Evolutionary conservation across 129 eudicot genomes (phyloP).

Genomic region (Flaveria linearis): DNA sequence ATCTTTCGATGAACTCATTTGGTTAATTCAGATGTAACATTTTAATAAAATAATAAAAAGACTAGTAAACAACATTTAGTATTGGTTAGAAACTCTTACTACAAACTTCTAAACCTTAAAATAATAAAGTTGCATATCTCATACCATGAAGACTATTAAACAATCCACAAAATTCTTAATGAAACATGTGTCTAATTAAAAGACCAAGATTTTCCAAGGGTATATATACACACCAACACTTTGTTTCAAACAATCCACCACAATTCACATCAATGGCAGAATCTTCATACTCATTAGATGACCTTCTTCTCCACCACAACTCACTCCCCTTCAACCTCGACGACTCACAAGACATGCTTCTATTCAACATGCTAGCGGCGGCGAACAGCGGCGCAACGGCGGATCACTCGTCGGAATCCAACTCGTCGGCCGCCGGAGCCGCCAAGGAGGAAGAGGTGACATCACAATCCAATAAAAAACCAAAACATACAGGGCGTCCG

Average conservation of each 20-base stretch:
- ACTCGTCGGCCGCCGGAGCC: conserved; percentile 20
- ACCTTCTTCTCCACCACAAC: conserved; percentile 33
- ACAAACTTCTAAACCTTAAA: neutral
- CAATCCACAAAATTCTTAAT: conserved; percentile 4
- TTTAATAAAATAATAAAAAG: neutral
- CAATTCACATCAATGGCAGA: conserved; percentile 18
- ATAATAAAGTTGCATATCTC: neutral
- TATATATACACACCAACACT: conserved; percentile 31
- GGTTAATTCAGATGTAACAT: too few relatives aligned
- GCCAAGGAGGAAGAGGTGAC: conserved; percentile 41
- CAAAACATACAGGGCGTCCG: conserved; percentile 75
- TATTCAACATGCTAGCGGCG: conserved; percentile 46
- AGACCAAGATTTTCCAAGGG: conserved; percentile 27
- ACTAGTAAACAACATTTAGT: too few relatives aligned
- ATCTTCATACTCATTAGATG: conserved; percentile 52
- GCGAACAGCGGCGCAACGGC: conserved; percentile 20
- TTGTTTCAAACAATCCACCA: conserved; percentile 32
- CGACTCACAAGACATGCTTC: conserved; percentile 70
- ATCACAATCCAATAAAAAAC: conserved; percentile 21
- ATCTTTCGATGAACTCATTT: too few relatives aligned
- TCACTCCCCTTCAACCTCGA: conserved; percentile 63
- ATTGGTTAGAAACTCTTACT: neutral
- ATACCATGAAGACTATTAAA: conserved; percentile 7
- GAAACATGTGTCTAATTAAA: conserved; percentile 7
- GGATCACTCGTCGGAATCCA: conserved; percentile 40